These are phyloP conservation scores for Mimosa pudica DNA, from an alignment of 306 rosid genomes.

Conservation along the genomic window DNA sequence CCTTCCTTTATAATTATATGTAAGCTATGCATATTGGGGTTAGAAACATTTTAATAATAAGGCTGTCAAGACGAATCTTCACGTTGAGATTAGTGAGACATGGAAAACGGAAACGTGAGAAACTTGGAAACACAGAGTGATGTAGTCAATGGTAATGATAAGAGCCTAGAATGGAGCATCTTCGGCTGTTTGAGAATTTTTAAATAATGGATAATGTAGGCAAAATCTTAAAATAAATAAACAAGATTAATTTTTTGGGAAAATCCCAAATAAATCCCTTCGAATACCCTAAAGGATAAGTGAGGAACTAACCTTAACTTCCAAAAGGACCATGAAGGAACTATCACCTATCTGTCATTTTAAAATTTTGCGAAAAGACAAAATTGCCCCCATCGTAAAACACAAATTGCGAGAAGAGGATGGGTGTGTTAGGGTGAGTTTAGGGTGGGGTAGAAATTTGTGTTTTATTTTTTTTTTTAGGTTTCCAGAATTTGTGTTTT, in stretches of 20 bases:
- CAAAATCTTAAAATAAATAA: background rate
- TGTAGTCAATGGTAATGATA: constrained; percentile 41
- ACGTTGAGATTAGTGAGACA: constrained; percentile 37
- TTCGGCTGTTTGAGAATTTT: constrained; percentile 24
- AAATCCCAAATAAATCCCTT: too few relatives aligned
- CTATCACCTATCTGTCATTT: too few relatives aligned
- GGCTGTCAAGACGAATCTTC: constrained; percentile 47
- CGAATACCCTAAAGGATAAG: too few relatives aligned
- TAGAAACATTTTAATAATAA: constrained; percentile 29
- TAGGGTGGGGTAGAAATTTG: too few relatives aligned
- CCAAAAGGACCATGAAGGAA: too few relatives aligned
- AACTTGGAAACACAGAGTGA: constrained; percentile 30
- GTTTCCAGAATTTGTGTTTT: too few relatives aligned
- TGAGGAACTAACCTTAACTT: too few relatives aligned
- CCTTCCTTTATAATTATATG: constrained; percentile 29
- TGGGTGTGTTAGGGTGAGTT: too few relatives aligned
- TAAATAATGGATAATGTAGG: background rate
- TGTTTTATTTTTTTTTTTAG: too few relatives aligned
- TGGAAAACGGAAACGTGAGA: constrained; percentile 10
- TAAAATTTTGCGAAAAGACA: too few relatives aligned
- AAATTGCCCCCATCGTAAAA: too few relatives aligned
- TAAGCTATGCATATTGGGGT: constrained; percentile 42
- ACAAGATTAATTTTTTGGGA: background rate
- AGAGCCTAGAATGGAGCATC: constrained; percentile 29
- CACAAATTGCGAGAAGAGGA: too few relatives aligned